Conservation (phyloP, 345 rosid species). For the Moricandia arvensis region DNA sequence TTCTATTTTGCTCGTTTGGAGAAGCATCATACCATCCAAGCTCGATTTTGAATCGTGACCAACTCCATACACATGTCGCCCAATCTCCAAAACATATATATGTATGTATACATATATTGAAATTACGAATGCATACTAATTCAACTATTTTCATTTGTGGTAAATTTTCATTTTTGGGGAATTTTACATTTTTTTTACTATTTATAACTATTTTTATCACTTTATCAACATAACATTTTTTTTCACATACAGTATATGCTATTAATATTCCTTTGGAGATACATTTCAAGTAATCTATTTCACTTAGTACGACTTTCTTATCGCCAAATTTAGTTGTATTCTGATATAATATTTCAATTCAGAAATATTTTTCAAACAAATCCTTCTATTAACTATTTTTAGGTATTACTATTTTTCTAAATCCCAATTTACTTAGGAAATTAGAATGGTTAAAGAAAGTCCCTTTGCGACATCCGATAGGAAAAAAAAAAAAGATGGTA, state of each 20-base stretch:
- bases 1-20: constrained; percentile 2
- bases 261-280: background rate
- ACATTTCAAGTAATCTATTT: no score
- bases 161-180: no score
- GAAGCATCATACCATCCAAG: background rate
- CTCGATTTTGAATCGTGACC: no score
- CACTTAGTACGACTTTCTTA: no score
- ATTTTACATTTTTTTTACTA: no score
- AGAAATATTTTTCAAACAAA: background rate
- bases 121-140: no score
- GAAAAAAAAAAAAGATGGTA: no score
- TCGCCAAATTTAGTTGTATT: background rate
- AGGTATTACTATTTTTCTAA: background rate
- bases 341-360: background rate
- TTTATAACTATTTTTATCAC: no score
- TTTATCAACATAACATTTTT: no score
- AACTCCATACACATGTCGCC: no score
- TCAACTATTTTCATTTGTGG: no score
- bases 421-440: background rate
- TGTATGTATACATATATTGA: background rate
- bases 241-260: background rate
- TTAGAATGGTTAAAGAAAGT: background rate
- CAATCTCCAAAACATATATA: no score
- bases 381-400: background rate
- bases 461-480: background rate